These are phyloP conservation scores for Zymoseptoria passerinii DNA, from an alignment of 2,329 filamentous ascomycete species.

Conservation along the genomic window DNA sequence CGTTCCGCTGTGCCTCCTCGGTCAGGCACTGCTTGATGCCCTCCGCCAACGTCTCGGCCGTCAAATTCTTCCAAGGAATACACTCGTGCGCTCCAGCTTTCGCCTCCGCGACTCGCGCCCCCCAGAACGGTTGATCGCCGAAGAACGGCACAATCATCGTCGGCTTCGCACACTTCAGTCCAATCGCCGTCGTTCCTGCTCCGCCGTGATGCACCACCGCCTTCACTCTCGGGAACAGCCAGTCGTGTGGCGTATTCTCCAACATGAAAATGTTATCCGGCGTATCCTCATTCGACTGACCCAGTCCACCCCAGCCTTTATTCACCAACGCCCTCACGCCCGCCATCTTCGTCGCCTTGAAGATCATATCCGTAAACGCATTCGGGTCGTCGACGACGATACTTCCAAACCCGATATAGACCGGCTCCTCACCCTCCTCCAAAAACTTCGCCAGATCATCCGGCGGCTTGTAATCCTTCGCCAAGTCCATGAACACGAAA, in stretches of 20 bases:
- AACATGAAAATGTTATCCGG: conserved; percentile 61
- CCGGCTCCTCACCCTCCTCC: conserved; percentile 47
- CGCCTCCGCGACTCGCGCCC: conserved; percentile 55
- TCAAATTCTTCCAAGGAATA: conserved; percentile 60
- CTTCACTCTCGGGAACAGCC: conserved; percentile 60
- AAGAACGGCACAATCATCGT: conserved; percentile 75
- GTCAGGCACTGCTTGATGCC: conserved; percentile 61
- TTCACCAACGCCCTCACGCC: conserved; percentile 65
- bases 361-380: conserved; percentile 61
- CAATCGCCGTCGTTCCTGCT: conserved; percentile 67
- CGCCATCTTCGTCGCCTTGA: conserved; percentile 56
- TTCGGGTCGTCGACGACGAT: conserved; percentile 68
- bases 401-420: conserved; percentile 70
- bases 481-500: conserved; percentile 31
- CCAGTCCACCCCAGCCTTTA: conserved; percentile 68
- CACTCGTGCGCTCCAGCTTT: conserved; percentile 56
- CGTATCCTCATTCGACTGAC: conserved; percentile 50
- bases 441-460: conserved; percentile 42
- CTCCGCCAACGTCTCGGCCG: conserved; percentile 56
- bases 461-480: conserved; percentile 28
- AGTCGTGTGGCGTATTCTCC: conserved; percentile 67
- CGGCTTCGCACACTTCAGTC: conserved; percentile 61
- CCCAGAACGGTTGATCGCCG: conserved; percentile 74
- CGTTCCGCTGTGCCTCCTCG: conserved; percentile 51
- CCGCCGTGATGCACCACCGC: conserved; percentile 70